Conservation (phyloP, 2,329 filamentous ascomycete species). For the Lanzia echinophila region DNA sequence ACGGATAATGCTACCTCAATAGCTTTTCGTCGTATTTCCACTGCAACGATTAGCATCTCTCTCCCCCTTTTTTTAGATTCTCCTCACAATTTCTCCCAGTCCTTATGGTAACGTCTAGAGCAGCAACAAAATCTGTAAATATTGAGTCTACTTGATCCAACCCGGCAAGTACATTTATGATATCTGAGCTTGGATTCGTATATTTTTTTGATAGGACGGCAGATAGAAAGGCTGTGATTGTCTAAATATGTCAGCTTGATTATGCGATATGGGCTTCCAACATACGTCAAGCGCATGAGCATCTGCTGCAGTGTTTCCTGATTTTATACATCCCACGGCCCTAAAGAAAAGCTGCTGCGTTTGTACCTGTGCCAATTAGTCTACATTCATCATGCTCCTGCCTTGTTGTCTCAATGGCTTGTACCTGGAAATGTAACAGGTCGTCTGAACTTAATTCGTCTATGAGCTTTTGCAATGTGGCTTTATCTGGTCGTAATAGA, state of each 20-base stretch:
- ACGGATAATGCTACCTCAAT: slow-evolving; percentile 76
- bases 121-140: slow-evolving; percentile 81
- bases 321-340: slow-evolving; percentile 63
- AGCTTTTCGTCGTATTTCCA: slow-evolving; percentile 70
- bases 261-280: slow-evolving; percentile 1
- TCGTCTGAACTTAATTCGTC: slow-evolving; percentile 66
- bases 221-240: slow-evolving; percentile 79
- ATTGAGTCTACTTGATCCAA: slow-evolving; percentile 81
- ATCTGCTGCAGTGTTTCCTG: slow-evolving; percentile 52
- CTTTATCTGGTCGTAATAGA: slow-evolving; percentile 71
- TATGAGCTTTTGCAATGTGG: slow-evolving; percentile 61
- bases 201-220: slow-evolving; percentile 82
- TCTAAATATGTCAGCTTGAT: slow-evolving; percentile 53
- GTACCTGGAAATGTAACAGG: slow-evolving; percentile 65
- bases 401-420: neutral
- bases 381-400: slow-evolving; percentile 6
- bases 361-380: slow-evolving; percentile 22
- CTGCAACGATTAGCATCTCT: slow-evolving; percentile 39
- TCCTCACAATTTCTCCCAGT: slow-evolving; percentile 61
- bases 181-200: slow-evolving; percentile 89
- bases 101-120: slow-evolving; percentile 75
- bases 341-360: slow-evolving; percentile 62
- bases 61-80: neutral
- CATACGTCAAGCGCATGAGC: slow-evolving; percentile 81
- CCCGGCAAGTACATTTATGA: slow-evolving; percentile 83